Base-by-base conservation (phyloP, 192 early-diverging fungal genomes). In the Martensiomyces pterosporus region DNA sequence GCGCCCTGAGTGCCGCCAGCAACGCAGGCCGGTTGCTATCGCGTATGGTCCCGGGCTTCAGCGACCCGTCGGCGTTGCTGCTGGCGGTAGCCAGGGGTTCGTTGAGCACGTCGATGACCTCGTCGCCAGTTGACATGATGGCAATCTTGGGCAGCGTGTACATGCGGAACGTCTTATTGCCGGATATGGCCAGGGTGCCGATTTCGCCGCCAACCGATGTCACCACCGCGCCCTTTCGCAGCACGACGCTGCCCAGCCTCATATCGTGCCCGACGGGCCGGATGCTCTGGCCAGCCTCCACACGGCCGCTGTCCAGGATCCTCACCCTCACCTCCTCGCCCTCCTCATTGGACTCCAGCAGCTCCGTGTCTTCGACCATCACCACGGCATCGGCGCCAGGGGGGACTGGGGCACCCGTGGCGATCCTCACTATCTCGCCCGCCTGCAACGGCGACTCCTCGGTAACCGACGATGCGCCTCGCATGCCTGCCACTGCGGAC, bases 311-410 rank as follows among this genome's bases (percentile, higher is more conserved):
- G 15, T 42, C 57, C 33, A 19, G 66, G 55, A 46, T 62, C 25
- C 26, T 55, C 71, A 52, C 60, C 13, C 51, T 41, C 1, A 85
- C 73, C 24, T 71, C 49, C 19, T 77, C 75, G 10, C 79, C 81
- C 36, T 84, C 81, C 24, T 54, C 65, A 1, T 74, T 77, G 0
- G 67, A 52, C 29, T 60, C 57, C n/a, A 85, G 52, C 5, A 98
- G 66, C 39, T 67, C 53, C 2, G 95, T 96, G 46, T 96, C 85
- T 57, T 98, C 95, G 14, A 96, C 86, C 95, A 98, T 98, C 12
- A 96, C 85, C n/a, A 98, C 87, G 9, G 91, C 92, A 26, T 81
- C 81, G 0, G 95, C 90, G 5, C 88, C 88, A 2, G 58, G 62
- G 2, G 93, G 93, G 4, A 98, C 49, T 23, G 87, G 80, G 0